Conservation (phyloP, 225 moss, liverwort and hornwort species). For the Pseudoscleropodium purum region DNA sequence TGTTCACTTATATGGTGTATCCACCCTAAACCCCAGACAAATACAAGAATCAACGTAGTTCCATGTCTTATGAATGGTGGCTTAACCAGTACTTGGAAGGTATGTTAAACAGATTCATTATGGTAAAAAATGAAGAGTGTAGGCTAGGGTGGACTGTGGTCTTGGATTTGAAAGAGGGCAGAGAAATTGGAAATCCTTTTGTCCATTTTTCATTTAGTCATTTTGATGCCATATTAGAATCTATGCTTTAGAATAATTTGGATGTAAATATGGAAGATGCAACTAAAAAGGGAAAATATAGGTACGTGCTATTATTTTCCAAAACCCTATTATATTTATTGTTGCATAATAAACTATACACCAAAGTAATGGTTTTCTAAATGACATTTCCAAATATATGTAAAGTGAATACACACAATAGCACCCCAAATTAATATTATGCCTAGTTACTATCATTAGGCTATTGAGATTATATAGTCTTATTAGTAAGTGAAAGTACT, state of each 20-base stretch:
- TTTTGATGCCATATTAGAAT: background rate
- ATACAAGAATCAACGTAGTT: background rate
- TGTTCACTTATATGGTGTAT: background rate
- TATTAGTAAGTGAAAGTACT: too few species aligned
- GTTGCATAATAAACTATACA: background rate
- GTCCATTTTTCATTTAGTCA: background rate
- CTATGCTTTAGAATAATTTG: background rate
- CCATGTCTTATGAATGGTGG: background rate
- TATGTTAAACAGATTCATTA: rapidly evolving
- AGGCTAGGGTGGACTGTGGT: background rate
- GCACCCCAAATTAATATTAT: too few species aligned
- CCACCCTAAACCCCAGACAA: background rate
- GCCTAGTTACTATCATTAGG: too few species aligned
- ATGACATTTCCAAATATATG: too few species aligned
- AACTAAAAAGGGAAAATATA: background rate
- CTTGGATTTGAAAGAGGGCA: background rate
- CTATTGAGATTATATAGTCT: too few species aligned
- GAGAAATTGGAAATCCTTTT: background rate
- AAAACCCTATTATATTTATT: background rate
- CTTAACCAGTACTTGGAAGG: background rate
- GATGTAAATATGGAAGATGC: background rate
- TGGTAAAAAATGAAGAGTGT: background rate
- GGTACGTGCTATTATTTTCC: background rate
- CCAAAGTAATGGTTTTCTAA: too few species aligned
- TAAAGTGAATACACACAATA: too few species aligned